Base-by-base conservation (phyloP, 768 basidiomycete species). In the Terana coerulea region DNA sequence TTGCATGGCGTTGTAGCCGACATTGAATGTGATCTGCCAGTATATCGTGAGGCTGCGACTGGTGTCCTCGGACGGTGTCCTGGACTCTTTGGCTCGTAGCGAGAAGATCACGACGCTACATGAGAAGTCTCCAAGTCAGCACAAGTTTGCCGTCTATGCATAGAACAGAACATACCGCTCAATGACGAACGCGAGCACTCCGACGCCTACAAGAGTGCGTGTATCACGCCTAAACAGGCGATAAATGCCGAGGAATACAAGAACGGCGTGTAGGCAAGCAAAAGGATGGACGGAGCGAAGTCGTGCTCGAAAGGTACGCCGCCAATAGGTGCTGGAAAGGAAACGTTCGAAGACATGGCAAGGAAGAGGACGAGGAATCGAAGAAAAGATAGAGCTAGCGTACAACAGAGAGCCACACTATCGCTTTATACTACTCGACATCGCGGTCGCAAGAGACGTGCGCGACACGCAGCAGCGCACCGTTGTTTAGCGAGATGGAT, bases 271-370 rank as follows among this genome's bases (percentile, higher is more conserved):
- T 5, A 56, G 47, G 4, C 52, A 37, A 6, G 56, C 35, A 46
- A 65, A 64, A 4, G 62, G 41, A 64, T 58, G 12, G 63, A 62
- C 9, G 64, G 64, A 11, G 47, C 62, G 33, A 61, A 57, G 51
- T 65, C 64, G 7, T 9, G 5, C 4, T 35, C 15, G 15, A 42
- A 49, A 5, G 52, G 52, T 5, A 34, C 39, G 26, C 49, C 49
- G 7, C 40, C 49, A 25, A 51, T 51, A 14, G 49, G 49, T 3
- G 49, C 7, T 2, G 49, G 49, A 29, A 51, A 51, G n/a, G n/a
- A n/a, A n/a, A n/a, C n/a, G n/a, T n/a, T n/a, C n/a, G n/a, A n/a
- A n/a, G n/a, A n/a, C n/a, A n/a, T n/a, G n/a, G n/a, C n/a, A n/a
- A n/a, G n/a, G n/a, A n/a, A n/a, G n/a, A n/a, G n/a, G n/a, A n/a